These are phyloP conservation scores for Emiliania huxleyi DNA, from an alignment of 78 protist species.

Conservation along the genomic window DNA sequence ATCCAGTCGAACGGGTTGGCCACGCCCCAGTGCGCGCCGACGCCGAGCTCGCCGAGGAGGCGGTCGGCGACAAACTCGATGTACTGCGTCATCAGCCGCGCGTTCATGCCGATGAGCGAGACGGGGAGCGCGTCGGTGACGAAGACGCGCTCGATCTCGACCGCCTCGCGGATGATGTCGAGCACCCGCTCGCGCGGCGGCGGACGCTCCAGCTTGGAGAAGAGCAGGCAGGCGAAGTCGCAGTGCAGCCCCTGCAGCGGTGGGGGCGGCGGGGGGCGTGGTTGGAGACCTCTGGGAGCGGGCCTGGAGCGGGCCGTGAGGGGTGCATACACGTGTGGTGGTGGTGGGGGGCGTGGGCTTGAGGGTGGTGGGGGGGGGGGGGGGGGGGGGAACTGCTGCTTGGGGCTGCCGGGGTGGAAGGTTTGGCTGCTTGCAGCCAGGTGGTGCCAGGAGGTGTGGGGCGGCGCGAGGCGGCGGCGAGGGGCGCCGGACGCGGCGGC, in stretches of 20 bases:
- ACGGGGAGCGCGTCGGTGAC: slow-evolving; percentile 93
- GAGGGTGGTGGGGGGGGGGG: too few relatives aligned
- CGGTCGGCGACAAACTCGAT: slow-evolving; percentile 97
- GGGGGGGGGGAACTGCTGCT: too few relatives aligned
- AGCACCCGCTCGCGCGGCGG: slow-evolving; percentile 34
- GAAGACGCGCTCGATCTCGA: slow-evolving; percentile 88
- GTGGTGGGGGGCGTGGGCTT: too few relatives aligned
- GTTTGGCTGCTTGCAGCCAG: too few relatives aligned
- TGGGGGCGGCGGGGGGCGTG: too few relatives aligned
- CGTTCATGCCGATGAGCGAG: slow-evolving; percentile 83
- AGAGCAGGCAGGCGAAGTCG: slow-evolving; percentile 95
- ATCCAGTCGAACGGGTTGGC: slow-evolving; percentile 94
- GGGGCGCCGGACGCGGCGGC: too few relatives aligned
- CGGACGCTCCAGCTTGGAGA: slow-evolving; percentile 59
- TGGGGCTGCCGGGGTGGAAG: too few relatives aligned
- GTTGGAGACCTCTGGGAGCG: too few relatives aligned
- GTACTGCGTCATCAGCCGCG: slow-evolving; percentile 79
- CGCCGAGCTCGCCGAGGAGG: slow-evolving; percentile 76
- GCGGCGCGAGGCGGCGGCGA: too few relatives aligned
- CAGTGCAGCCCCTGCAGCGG: slow-evolving; percentile 96
- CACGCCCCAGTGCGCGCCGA: neutral
- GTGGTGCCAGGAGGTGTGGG: too few relatives aligned
- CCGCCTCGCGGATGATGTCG: slow-evolving; percentile 86
- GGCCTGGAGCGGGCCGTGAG: too few relatives aligned
- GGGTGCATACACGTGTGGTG: too few relatives aligned